Evolutionary conservation across 73 alveolate genomes (phyloP).

Genomic region (Paramecium sonneborni): DNA sequence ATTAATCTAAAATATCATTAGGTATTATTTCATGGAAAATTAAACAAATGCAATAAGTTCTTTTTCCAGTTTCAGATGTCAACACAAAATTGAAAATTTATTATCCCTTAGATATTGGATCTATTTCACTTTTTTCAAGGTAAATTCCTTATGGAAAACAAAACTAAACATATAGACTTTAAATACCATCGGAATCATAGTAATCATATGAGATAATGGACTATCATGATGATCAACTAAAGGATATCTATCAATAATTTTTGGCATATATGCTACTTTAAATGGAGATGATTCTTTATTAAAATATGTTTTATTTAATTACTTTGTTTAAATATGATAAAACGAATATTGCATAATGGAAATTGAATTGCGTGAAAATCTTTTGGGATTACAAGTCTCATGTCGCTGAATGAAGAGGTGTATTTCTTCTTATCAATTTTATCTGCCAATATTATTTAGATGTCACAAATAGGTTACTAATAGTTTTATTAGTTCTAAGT

Average conservation of each 20-base stretch:
- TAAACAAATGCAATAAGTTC: slow-evolving; percentile 45
- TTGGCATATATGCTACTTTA: slow-evolving; percentile 33
- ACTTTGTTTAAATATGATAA: slow-evolving; percentile 16
- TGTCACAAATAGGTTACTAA: slow-evolving; percentile 17
- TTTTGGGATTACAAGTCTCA: slow-evolving; percentile 34
- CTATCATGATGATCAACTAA: background rate
- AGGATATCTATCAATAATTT: slow-evolving; percentile 38
- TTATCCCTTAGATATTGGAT: slow-evolving; percentile 20
- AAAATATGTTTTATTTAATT: background rate
- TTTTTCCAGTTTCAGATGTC: slow-evolving; percentile 53
- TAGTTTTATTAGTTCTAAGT: background rate
- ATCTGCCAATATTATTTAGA: slow-evolving; percentile 13
- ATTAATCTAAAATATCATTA: background rate
- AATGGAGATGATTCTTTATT: slow-evolving; percentile 32
- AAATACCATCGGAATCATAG: slow-evolving; percentile 52
- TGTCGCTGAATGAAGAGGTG: background rate
- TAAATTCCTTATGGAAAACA: slow-evolving; percentile 47
- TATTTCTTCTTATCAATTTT: slow-evolving; percentile 35
- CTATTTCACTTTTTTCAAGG: background rate
- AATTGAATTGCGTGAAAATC: slow-evolving; percentile 6
- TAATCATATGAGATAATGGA: background rate
- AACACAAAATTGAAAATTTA: background rate
- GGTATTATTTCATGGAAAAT: background rate
- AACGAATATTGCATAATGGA: background rate
- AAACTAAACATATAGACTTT: background rate